Evolutionary conservation across 1,284 basidiomycete species (phyloP).

Genomic region (Pseudomicrostroma phylloplanum): DNA sequence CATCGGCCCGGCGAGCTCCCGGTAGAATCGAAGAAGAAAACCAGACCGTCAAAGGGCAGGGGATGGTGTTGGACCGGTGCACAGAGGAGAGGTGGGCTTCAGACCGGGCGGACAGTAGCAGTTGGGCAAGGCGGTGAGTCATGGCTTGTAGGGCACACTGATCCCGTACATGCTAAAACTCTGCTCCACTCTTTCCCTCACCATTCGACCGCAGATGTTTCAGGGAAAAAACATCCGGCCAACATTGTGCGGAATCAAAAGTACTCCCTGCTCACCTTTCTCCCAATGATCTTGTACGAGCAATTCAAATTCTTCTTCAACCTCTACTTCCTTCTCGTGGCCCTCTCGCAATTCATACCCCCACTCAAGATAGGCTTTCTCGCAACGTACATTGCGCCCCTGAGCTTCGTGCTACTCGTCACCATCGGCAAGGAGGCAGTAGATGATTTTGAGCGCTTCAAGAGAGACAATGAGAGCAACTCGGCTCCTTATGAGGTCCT

Average conservation of each 20-base stretch:
- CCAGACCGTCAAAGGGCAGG: too few relatives aligned
- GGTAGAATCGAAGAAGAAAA: too few relatives aligned
- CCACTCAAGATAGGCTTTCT: conserved; percentile 98
- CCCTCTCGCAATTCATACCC: conserved; percentile 89
- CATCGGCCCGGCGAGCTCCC: too few relatives aligned
- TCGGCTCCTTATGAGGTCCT: conserved; percentile 82
- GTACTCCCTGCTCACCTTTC: conserved; percentile 87
- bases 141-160: too few relatives aligned
- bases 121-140: too few relatives aligned
- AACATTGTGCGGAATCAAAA: conserved; percentile 97
- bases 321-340: conserved; percentile 94
- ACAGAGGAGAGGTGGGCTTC: too few relatives aligned
- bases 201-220: conserved; percentile 10
- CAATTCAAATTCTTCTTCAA: conserved; percentile 99
- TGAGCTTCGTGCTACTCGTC: conserved; percentile 86
- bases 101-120: too few relatives aligned
- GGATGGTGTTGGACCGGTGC: too few relatives aligned
- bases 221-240: conserved; percentile 54
- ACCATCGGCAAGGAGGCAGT: conserved; percentile 99
- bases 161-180: too few relatives aligned
- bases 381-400: conserved; percentile 87
- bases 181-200: too few relatives aligned
- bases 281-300: conserved; percentile 94
- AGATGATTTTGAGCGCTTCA: conserved; percentile 89
- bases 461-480: conserved; percentile 88